Conservation (phyloP, 208 protist genomes). For the Hexamita inflata region DNA sequence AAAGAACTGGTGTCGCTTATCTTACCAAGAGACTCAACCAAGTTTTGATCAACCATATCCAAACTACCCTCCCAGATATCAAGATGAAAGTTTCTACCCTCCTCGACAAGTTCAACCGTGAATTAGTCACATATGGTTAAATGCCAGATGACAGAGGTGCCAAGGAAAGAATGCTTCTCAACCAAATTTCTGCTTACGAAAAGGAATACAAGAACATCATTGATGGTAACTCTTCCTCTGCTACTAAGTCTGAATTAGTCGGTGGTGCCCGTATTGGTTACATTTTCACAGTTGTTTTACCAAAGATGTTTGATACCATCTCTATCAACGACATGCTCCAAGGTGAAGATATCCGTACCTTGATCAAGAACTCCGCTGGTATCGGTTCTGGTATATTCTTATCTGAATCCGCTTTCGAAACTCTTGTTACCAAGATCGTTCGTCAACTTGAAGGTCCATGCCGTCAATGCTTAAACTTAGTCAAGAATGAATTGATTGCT, state of each 20-base stretch:
- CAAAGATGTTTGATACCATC: conserved; percentile 19
- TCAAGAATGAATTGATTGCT: not conserved
- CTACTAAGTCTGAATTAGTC: conserved; percentile 22
- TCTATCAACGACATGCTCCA: not conserved
- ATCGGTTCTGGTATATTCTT: conserved; percentile 5
- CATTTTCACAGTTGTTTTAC: conserved; percentile 19
- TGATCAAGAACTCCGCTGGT: conserved; percentile 31
- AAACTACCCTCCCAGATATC: conserved; percentile 29
- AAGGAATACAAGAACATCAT: not conserved
- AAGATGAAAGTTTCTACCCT: conserved; percentile 24
- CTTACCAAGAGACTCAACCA: conserved; percentile 35
- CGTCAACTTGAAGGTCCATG: conserved; percentile 22
- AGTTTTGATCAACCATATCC: conserved; percentile 38
- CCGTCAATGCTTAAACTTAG: not conserved
- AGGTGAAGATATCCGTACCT: conserved; percentile 28
- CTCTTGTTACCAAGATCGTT: conserved; percentile 20
- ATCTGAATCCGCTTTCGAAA: conserved; percentile 35
- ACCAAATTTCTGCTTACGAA: not conserved
- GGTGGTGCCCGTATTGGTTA: conserved; percentile 39
- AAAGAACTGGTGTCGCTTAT: conserved; percentile 26
- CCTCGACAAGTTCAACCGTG: conserved; percentile 17
- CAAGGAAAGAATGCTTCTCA: not conserved
- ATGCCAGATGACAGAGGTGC: not conserved
- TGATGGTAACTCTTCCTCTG: conserved; percentile 8
- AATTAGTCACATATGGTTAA: conserved; percentile 23